Base-by-base conservation (phyloP, 2,329 filamentous ascomycete species). In the Decorospora gaudefroyi region DNA sequence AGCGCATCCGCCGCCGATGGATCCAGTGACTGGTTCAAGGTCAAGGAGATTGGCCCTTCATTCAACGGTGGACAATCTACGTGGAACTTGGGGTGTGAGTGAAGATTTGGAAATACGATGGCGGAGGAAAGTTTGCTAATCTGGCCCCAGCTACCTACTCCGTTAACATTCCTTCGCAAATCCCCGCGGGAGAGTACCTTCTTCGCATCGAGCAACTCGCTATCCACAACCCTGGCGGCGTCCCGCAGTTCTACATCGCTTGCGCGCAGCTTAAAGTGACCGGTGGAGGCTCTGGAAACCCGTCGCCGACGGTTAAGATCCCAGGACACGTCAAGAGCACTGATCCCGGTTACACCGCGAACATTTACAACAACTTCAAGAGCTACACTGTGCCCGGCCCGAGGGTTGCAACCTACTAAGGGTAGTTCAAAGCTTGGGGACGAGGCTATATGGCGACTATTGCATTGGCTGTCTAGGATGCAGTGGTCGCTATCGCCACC, bases 161-260 rank as follows among this genome's bases (percentile, higher is more conserved):
- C 7, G 72, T 68, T 38, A 67, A 57, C 4, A 69, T 78, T 23
- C 75, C 76, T 5, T 62, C 57, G 4, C 70, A 69, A 30, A 61
- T 72, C 4, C 66, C 75, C 3, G 58, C 68, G 13, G 75, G 75
- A 16, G 67, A 78, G 45, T 77, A 78, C 54, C 67, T 78, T 12
- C 63, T 78, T 25, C 70, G 76, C 16, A 71, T 74, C 38, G 76
- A 78, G 61, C 75, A 77, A 47, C 74, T 78, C 38, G 75, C 63
- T 8, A 69, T 78, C 18, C 74, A 76, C 60, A 72, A 73, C 51
- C 73, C 71, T 4, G 44, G 51, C 16, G 37, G 40, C 29, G 29
- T 39, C 4, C 53, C 53, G 15, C 55, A 66, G 18, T 66, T 64
- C 51, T 71, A 68, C 52, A 63, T 67, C 43, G 66, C 69, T 4